Evolutionary conservation across 1,284 basidiomycete genomes (phyloP).

Genomic region (Volvariella volvacea): DNA sequence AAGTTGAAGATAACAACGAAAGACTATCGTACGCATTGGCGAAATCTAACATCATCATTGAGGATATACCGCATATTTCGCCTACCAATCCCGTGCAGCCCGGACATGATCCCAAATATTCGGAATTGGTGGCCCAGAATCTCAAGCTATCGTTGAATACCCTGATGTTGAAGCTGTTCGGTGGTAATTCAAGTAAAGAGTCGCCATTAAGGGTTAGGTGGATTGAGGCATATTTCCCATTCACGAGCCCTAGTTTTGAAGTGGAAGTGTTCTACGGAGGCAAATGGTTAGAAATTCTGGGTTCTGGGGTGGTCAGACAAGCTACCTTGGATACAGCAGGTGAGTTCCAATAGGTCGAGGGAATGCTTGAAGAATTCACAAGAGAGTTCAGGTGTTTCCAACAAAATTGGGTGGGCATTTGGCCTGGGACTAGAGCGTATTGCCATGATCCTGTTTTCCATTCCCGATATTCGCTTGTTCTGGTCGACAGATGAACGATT

Average conservation of each 20-base stretch:
- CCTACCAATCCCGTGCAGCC: constrained; percentile 78
- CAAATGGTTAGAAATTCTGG: constrained; percentile 96
- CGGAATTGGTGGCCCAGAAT: constrained; percentile 74
- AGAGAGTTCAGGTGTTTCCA: constrained; percentile 52
- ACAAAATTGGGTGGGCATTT: constrained; percentile 97
- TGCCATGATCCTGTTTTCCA: constrained; percentile 96
- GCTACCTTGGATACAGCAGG: constrained; percentile 83
- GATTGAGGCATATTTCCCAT: constrained; percentile 98
- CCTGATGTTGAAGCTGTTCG: constrained; percentile 83
- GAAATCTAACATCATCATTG: constrained; percentile 72
- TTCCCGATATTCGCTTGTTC: constrained; percentile 99
- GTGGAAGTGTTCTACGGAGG: constrained; percentile 97
- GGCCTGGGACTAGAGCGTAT: constrained; percentile 96
- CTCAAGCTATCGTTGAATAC: constrained; percentile 91
- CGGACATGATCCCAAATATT: constrained; percentile 65
- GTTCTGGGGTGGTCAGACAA: constrained; percentile 90
- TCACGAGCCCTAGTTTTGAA: constrained; percentile 96
- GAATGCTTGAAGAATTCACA: constrained; percentile 28
- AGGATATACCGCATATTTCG: constrained; percentile 77
- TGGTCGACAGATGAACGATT: constrained; percentile 93
- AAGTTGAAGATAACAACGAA: constrained; percentile 60
- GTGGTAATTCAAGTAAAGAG: constrained; percentile 40
- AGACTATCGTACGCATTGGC: constrained; percentile 57
- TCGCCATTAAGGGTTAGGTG: constrained; percentile 85
- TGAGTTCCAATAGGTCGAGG: too few species aligned